Conservation (phyloP, 2,329 filamentous ascomycete genomes). For the Didymella pomorum region DNA sequence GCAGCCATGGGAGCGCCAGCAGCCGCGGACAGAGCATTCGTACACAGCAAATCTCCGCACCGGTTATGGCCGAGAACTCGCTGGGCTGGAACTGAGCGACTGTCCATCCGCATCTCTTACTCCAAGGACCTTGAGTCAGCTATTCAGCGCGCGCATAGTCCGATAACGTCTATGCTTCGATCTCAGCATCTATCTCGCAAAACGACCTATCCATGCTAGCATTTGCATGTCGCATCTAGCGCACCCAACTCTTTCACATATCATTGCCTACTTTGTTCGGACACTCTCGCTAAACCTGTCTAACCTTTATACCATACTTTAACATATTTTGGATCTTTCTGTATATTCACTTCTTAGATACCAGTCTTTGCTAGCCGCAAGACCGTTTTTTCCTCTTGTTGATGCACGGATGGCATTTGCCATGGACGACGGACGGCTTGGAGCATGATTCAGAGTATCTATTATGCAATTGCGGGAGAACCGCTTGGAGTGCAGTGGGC, state of each 20-base stretch:
- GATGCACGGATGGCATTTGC: slow-evolving; percentile 28
- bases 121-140: not conserved
- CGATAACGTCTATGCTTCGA: slow-evolving; percentile 19
- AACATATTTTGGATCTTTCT: slow-evolving; percentile 35
- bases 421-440: slow-evolving; percentile 27
- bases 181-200: slow-evolving; percentile 16
- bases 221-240: slow-evolving; percentile 26
- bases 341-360: slow-evolving; percentile 54
- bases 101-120: not conserved
- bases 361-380: slow-evolving; percentile 48
- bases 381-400: slow-evolving; percentile 46
- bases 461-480: slow-evolving; percentile 32
- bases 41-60: slow-evolving; percentile 82
- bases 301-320: slow-evolving; percentile 43
- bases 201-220: slow-evolving; percentile 30
- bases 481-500: slow-evolving; percentile 21
- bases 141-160: slow-evolving; percentile 26
- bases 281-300: slow-evolving; percentile 47
- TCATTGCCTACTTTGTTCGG: slow-evolving; percentile 37
- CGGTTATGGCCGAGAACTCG: slow-evolving; percentile 92
- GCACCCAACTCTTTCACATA: slow-evolving; percentile 25
- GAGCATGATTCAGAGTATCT: slow-evolving; percentile 32
- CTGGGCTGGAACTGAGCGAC: slow-evolving; percentile 85
- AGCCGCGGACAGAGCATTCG: slow-evolving; percentile 70
- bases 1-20: slow-evolving; percentile 58